Conservation (phyloP, 2,329 filamentous ascomycete genomes). For the Remersonia thermophila region DNA sequence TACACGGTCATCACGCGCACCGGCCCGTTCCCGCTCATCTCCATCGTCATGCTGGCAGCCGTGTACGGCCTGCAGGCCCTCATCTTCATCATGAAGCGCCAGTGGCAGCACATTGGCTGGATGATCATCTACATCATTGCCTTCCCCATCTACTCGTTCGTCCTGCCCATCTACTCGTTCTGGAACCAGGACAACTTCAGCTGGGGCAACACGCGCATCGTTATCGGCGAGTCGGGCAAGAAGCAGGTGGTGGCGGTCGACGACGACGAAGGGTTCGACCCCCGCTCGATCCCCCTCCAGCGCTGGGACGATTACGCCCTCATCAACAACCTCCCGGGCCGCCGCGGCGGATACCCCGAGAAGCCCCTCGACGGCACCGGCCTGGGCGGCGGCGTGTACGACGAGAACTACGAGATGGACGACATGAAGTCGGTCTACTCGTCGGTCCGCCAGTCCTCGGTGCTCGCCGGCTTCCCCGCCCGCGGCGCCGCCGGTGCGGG, state of each 20-base stretch:
- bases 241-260: conserved; percentile 85
- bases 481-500: conserved; percentile 38
- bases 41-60: conserved; percentile 75
- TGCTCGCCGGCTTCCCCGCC: conserved; percentile 70
- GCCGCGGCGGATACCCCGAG: conserved; percentile 55
- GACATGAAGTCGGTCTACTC: conserved; percentile 97
- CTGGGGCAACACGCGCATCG: conserved; percentile 97
- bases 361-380: conserved; percentile 45
- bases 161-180: conserved; percentile 93
- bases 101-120: conserved; percentile 98
- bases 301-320: conserved; percentile 94
- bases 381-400: conserved; percentile 51
- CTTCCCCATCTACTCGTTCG: conserved; percentile 83
- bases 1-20: conserved; percentile 57
- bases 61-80: conserved; percentile 93
- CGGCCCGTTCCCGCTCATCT: conserved; percentile 74
- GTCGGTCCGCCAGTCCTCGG: conserved; percentile 75
- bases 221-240: conserved; percentile 83
- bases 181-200: conserved; percentile 99
- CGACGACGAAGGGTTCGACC: conserved; percentile 77
- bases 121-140: conserved; percentile 98
- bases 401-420: conserved; percentile 87
- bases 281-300: conserved; percentile 83
- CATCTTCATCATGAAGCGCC: conserved; percentile 91
- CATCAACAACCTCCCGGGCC: conserved; percentile 77